Evolutionary conservation across 495 filamentous ascomycete species (phyloP), one percentile per base, ranked within the genome.

Genomic region (Talaromyces trachyspermus): DNA sequence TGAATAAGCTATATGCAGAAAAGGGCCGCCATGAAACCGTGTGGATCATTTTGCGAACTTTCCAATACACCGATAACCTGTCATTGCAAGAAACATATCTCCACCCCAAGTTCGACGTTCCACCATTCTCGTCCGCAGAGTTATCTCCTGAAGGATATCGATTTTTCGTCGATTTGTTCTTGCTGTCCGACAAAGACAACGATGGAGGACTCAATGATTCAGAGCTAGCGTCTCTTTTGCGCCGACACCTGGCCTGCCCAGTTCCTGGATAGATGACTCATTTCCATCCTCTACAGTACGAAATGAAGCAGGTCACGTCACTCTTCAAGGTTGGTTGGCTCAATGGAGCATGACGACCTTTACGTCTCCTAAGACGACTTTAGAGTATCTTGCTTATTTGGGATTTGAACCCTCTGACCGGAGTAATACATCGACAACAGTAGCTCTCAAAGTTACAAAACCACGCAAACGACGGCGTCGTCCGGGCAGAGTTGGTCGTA

Each of bases 331-430:
- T 4, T 98, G 92, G 92, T 77, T 98, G 14, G 94, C 92, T 4
- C 92, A 98, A 53, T 98, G 92, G 92, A 95, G 89, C 64, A 98
- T 98, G 92, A 98, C 94, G 0, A 98, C 92, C 2, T 98, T 97
- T 56, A 78, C 89, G 41, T 89, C 92, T 24, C 91, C 94, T 12
- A 91, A 89, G 59, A 97, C 89, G 0, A 97, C 92, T 0, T 69
- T 98, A 2, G 87, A 91, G 51, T 98, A 98, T 58, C 77, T 98
- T 8, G 94, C 92, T 5, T 97, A 95, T 56, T 79, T 98, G 2
- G 92, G 92, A 8, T 98, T 95, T 58, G 77, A 80, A 35, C 78
- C 81, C 11, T 82, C 80, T 20, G 78, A 80, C 24, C 76, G 80
- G 36, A 83, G 78, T 43, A 70, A 71, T 45, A 61, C 56, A n/a